Conservation (phyloP, 139 green algal species). For the Asterochloris erici region DNA sequence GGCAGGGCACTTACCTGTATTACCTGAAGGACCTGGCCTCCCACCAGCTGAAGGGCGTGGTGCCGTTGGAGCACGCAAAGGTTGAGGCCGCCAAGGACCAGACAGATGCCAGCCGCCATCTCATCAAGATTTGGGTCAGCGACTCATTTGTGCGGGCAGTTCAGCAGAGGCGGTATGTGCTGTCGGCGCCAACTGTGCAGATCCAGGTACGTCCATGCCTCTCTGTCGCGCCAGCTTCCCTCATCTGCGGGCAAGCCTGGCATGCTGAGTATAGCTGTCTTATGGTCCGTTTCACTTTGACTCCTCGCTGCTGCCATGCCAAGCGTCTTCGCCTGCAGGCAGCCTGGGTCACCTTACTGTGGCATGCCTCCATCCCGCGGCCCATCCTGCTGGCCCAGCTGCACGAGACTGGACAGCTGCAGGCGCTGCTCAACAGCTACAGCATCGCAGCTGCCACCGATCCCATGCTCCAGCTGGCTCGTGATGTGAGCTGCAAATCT, state of each 20-base stretch:
- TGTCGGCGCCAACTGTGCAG: slow-evolving; percentile 1
- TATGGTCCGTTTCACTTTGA: too few species aligned
- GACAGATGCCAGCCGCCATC: background rate
- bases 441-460: too few species aligned
- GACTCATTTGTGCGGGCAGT: background rate
- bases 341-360: slow-evolving; percentile 11
- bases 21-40: slow-evolving; percentile 5
- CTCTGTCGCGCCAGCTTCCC: background rate
- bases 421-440: slow-evolving; percentile 10
- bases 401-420: slow-evolving; percentile 9
- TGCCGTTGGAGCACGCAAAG: slow-evolving; percentile 4
- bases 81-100: slow-evolving; percentile 10
- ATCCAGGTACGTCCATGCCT: background rate
- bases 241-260: too few species aligned
- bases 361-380: slow-evolving; percentile 11
- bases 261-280: background rate
- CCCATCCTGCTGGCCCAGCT: slow-evolving; percentile 12
- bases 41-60: background rate
- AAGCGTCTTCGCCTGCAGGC: background rate
- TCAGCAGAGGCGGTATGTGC: slow-evolving; percentile 7
- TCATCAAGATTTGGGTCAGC: slow-evolving; percentile 13
- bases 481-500: too few species aligned
- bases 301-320: background rate
- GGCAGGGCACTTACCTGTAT: slow-evolving; percentile 6
- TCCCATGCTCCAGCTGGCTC: too few species aligned